Base-by-base conservation (phyloP, 2,329 filamentous ascomycete genomes). In the Polychaeton citri region DNA sequence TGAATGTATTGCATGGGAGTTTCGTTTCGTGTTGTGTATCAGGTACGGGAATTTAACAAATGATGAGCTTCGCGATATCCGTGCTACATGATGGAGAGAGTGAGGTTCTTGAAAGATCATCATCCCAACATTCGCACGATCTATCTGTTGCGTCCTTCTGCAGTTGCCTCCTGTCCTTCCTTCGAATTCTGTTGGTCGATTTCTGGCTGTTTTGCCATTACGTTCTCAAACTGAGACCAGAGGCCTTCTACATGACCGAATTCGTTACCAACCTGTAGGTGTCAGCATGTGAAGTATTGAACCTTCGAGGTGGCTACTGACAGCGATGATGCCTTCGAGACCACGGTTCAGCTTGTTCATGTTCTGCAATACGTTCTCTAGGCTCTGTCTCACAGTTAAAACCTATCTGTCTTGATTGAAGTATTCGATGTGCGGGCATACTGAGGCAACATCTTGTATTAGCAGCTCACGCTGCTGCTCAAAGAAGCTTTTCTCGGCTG, bases 191-290 rank as follows among this genome's bases (percentile, higher is more conserved):
- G 5, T 19, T 32, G 13, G 12, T 16, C 13, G 5, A 10, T 16
- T 3, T 32, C 30, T 17, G 12, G 30, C 13, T 12, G 13, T 17
- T 80, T 83, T 6, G 75, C 83, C 87, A 95, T 96, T 49, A 96
- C 87, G 47, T 79, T 82, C 63, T 98, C 90, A 54, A 98, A 96
- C 52, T 93, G 85, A 26, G 83, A 92, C 90, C 90, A 98, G 12
- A 98, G 71, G 19, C 85, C 86, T 60, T 98, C 90, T 30, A 98
- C 90, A 3, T 85, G 87, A n/a, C 82, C 79, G 62, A 98, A 95
- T 54, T 98, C 90, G 60, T 94, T 94, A 24, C 90, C 90, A 35
- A 98, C 54, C 51, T 57, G 30, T 21, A 12, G 5, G 13, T 15
- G 30, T 32, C 18, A 32, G 30, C 10, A 6, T 4, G 3, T 17